These are phyloP conservation scores for Pleomassaria siparia DNA, from an alignment of 2,329 filamentous ascomycete genomes.

Conservation along the genomic window DNA sequence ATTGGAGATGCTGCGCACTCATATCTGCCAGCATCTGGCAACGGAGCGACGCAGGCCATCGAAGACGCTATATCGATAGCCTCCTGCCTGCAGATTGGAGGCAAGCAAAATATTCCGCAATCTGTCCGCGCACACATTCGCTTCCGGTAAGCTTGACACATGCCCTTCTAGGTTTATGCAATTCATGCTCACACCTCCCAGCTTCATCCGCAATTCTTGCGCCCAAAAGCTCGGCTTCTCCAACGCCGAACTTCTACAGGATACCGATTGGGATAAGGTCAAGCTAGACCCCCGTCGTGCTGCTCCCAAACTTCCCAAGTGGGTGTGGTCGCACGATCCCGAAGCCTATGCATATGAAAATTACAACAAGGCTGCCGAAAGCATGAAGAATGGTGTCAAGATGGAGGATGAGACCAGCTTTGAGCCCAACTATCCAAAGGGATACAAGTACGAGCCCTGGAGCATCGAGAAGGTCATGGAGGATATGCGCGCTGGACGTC, in stretches of 20 bases:
- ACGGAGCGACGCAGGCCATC: slow-evolving; percentile 52
- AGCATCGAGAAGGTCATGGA: slow-evolving; percentile 47
- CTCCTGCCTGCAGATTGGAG: slow-evolving; percentile 49
- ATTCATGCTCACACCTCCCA: slow-evolving; percentile 9
- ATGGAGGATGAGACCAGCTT: slow-evolving; percentile 47
- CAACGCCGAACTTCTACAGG: slow-evolving; percentile 51
- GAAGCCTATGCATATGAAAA: slow-evolving; percentile 50
- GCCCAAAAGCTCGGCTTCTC: slow-evolving; percentile 53
- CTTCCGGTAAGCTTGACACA: slow-evolving; percentile 38
- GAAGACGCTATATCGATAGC: slow-evolving; percentile 51
- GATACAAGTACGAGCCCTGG: slow-evolving; percentile 46
- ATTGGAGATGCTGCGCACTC: slow-evolving; percentile 51
- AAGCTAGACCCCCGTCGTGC: slow-evolving; percentile 48
- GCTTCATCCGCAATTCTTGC: slow-evolving; percentile 52
- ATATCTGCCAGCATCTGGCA: slow-evolving; percentile 49
- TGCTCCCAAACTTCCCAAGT: slow-evolving; percentile 49
- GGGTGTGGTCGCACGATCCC: slow-evolving; percentile 51
- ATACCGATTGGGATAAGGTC: slow-evolving; percentile 53
- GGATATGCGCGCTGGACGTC: slow-evolving; percentile 39
- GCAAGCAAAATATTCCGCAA: slow-evolving; percentile 42
- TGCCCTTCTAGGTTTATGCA: slow-evolving; percentile 8
- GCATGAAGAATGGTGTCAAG: slow-evolving; percentile 44
- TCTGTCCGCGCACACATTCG: slow-evolving; percentile 45
- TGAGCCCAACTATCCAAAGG: slow-evolving; percentile 49
- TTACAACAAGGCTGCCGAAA: slow-evolving; percentile 45